Conservation (phyloP, 495 filamentous ascomycete genomes). For the Hypomontagnella submonticulosa region DNA sequence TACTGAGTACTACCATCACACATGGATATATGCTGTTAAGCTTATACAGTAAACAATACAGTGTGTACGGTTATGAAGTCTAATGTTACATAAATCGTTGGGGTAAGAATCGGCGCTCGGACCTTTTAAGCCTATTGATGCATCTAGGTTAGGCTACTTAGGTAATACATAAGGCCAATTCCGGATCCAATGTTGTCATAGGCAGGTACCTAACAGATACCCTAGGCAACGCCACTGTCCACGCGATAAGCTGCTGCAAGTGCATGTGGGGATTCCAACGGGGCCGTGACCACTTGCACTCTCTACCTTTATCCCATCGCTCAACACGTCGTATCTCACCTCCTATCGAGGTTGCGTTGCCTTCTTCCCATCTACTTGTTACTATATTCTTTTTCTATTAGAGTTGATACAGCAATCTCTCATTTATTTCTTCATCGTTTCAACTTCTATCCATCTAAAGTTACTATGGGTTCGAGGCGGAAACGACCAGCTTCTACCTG, state of each 20-base stretch:
- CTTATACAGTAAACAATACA: slow-evolving; percentile 9
- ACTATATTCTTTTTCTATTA: slow-evolving; percentile 10
- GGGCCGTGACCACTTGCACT: slow-evolving; percentile 37
- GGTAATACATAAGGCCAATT: slow-evolving; percentile 24
- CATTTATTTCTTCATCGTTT: slow-evolving; percentile 35
- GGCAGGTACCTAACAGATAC: slow-evolving; percentile 17
- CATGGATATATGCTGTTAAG: too few relatives aligned
- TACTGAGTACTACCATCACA: too few relatives aligned
- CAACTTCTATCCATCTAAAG: slow-evolving; percentile 42
- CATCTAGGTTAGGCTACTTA: background rate
- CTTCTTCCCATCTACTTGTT: slow-evolving; percentile 4
- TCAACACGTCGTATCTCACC: slow-evolving; percentile 28
- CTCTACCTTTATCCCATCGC: slow-evolving; percentile 25
- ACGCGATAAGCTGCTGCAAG: slow-evolving; percentile 29
- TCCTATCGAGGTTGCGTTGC: slow-evolving; percentile 28
- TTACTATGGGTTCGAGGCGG: slow-evolving; percentile 54
- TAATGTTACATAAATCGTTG: slow-evolving; percentile 21
- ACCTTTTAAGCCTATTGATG: slow-evolving; percentile 14
- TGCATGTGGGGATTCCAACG: slow-evolving; percentile 28
- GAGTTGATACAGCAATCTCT: background rate
- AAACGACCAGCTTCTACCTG: slow-evolving; percentile 52
- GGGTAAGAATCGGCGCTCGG: slow-evolving; percentile 24
- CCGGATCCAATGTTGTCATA: slow-evolving; percentile 24
- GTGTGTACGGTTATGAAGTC: background rate
- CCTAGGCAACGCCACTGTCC: slow-evolving; percentile 36